These are phyloP conservation scores for Solanum microdontum DNA, from an alignment of 257 asterid species.

Conservation along the genomic window DNA sequence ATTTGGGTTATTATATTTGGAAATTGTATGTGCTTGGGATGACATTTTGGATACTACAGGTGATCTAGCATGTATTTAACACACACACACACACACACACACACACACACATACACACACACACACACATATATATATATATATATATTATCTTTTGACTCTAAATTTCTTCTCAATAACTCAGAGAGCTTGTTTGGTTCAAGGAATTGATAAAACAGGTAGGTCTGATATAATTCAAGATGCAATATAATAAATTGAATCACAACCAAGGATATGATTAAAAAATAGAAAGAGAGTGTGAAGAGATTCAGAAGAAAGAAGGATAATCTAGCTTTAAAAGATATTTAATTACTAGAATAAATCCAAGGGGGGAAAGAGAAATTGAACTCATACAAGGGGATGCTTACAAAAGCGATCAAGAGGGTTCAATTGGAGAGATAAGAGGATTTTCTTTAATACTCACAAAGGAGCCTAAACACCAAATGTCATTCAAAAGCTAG, in stretches of 20 bases:
- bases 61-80: background rate
- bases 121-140: too few species aligned
- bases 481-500: background rate
- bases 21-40: background rate
- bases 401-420: background rate
- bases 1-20: background rate
- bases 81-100: too few species aligned
- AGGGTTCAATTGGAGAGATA: background rate
- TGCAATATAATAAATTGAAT: background rate
- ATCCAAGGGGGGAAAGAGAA: background rate
- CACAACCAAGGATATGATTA: background rate
- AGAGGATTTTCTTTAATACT: background rate
- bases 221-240: background rate
- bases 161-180: background rate
- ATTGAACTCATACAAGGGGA: background rate
- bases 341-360: background rate
- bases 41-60: background rate
- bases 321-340: background rate
- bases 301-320: background rate
- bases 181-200: background rate
- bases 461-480: background rate
- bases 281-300: background rate
- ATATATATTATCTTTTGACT: background rate
- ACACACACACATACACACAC: background rate
- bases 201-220: background rate